phyloP scores from a whole-genome alignment of 2,329 filamentous ascomycete genomes.

The Cladophialophora psammophila region DNA sequence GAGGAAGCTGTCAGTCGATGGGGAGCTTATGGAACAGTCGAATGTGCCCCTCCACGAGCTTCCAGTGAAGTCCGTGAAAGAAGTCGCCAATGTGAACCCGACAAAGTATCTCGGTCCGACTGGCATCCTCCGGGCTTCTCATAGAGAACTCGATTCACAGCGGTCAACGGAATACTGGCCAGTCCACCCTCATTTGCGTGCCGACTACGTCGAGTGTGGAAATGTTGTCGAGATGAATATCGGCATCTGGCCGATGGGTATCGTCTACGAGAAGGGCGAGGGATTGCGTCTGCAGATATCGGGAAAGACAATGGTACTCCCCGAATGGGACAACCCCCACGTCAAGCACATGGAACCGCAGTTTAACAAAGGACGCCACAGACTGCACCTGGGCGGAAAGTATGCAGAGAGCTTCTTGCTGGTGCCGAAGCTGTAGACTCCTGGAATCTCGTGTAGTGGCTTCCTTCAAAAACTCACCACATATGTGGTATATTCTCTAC shows the following conservation, averaged over 20 bases:
- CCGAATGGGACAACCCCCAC: constrained; percentile 30
- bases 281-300: constrained; percentile 23
- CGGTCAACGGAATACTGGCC: constrained; percentile 46
- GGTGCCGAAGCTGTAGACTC: constrained; percentile 8
- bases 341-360: constrained; percentile 19
- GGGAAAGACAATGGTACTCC: constrained; percentile 29
- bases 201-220: constrained; percentile 52
- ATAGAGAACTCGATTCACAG: constrained; percentile 49
- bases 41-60: constrained; percentile 53
- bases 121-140: constrained; percentile 56
- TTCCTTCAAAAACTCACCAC: too few species aligned
- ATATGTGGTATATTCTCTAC: too few species aligned
- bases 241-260: constrained; percentile 57
- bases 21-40: constrained; percentile 53
- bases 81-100: constrained; percentile 49
- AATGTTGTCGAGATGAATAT: constrained; percentile 57
- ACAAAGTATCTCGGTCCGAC: constrained; percentile 51
- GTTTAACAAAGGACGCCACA: constrained; percentile 24
- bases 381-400: constrained; percentile 22
- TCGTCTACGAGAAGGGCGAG: constrained; percentile 57
- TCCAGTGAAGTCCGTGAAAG: constrained; percentile 46
- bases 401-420: constrained; percentile 26
- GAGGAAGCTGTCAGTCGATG: constrained; percentile 54
- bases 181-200: constrained; percentile 50
- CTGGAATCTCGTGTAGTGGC: not conserved